A percentile compares a stretch with the other conserved stretches of the same genome.
Conservation (phyloP, 1,284 basidiomycete genomes). For the Bothia castanella region DNA sequence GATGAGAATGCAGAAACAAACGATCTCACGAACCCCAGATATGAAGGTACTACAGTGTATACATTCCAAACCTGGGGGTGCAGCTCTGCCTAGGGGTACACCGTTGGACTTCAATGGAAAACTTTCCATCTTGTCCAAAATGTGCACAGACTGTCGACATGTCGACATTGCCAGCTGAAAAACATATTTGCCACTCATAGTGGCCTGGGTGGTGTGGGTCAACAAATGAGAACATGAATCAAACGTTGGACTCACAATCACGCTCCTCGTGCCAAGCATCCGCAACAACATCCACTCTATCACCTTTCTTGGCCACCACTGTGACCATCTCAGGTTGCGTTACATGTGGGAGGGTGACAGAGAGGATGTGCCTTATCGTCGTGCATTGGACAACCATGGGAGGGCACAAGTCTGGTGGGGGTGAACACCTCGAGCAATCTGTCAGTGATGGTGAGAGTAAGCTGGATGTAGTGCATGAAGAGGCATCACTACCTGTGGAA, state of each 20-base stretch:
- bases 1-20: too few relatives aligned
- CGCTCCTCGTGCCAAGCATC: constrained; percentile 56
- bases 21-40: too few relatives aligned
- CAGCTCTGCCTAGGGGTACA: constrained; percentile 24
- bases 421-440: constrained; percentile 37
- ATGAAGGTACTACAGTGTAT: too few relatives aligned
- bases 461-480: constrained; percentile 16
- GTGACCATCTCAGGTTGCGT: constrained; percentile 57
- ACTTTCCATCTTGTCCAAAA: constrained; percentile 40
- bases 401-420: constrained; percentile 38
- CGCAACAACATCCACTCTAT: constrained; percentile 48
- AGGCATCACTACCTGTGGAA: constrained; percentile 13
- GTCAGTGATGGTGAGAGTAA: constrained; percentile 33
- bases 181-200: constrained; percentile 53
- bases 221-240: constrained; percentile 6
- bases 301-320: constrained; percentile 49
- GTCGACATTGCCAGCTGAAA: constrained; percentile 46
- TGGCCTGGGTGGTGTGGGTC: constrained; percentile 38
- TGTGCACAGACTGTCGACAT: constrained; percentile 46
- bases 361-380: constrained; percentile 33
- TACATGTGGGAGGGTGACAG: constrained; percentile 41
- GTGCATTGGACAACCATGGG: constrained; percentile 40
- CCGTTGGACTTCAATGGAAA: constrained; percentile 43
- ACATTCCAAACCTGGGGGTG: constrained; percentile 24
- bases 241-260: constrained; percentile 40